These are phyloP conservation scores for Vaccinium macrocarpon DNA, from an alignment of 148 eudicot genomes.

Conservation along the genomic window DNA sequence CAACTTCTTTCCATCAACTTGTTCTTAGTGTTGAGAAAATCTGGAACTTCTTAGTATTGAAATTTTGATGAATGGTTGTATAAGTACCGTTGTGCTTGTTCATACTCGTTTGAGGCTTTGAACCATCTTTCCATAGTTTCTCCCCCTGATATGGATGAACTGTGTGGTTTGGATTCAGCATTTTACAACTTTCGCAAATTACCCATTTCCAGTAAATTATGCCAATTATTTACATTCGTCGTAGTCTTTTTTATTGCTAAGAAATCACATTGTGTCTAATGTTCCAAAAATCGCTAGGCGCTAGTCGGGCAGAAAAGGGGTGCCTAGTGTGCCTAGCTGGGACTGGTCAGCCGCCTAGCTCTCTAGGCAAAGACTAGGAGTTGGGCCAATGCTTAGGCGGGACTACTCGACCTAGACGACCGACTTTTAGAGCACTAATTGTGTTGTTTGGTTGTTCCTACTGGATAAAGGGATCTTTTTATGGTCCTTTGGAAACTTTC, in stretches of 20 bases:
- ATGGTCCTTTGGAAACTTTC: not conserved
- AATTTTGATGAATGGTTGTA: not conserved
- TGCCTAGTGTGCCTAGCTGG: no score
- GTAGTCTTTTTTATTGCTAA: not conserved
- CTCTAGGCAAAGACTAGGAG: no score
- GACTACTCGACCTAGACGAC: no score
- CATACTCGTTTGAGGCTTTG: not conserved
- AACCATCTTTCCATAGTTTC: not conserved
- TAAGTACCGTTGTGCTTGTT: not conserved
- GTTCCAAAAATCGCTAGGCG: no score
- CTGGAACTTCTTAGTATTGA: not conserved
- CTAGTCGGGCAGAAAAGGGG: no score
- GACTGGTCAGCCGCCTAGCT: no score
- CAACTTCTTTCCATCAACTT: not conserved
- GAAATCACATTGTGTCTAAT: not conserved
- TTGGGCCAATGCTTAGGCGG: no score
- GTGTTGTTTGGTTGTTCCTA: not conserved
- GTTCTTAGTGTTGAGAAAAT: not conserved
- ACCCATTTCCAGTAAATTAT: not conserved
- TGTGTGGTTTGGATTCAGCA: not conserved
- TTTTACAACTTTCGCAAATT: not conserved
- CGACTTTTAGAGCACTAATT: no score
- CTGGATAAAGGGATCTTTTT: not conserved
- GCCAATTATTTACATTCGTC: not conserved
- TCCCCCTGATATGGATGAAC: not conserved